Conservation (phyloP, 169 alveolate species). For the Plasmodium vinckei region DNA sequence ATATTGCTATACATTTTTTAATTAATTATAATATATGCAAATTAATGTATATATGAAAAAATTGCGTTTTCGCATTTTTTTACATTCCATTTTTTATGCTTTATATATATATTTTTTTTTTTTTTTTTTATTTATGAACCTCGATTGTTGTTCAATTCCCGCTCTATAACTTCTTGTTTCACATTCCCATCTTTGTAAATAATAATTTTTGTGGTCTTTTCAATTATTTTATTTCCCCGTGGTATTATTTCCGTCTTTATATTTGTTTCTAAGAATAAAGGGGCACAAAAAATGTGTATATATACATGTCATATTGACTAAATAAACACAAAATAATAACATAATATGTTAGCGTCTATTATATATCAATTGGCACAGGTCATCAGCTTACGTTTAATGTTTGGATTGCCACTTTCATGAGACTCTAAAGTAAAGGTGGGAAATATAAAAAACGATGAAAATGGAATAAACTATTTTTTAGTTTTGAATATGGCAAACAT, state of each 20-base stretch:
- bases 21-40: too few relatives aligned
- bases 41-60: too few relatives aligned
- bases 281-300: too few relatives aligned
- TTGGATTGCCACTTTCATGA: not conserved
- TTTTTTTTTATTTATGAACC: slow-evolving; percentile 53
- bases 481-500: too few relatives aligned
- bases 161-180: slow-evolving; percentile 57
- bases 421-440: not conserved
- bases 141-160: slow-evolving; percentile 57
- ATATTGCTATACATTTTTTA: too few relatives aligned
- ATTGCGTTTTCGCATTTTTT: not conserved
- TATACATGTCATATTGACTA: not conserved
- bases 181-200: slow-evolving; percentile 60
- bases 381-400: slow-evolving; percentile 18
- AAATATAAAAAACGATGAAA: not conserved
- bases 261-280: slow-evolving; percentile 47
- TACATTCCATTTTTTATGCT: slow-evolving; percentile 8
- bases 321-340: not conserved
- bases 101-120: not conserved
- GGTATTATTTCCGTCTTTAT: slow-evolving; percentile 72
- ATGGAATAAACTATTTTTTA: not conserved
- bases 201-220: slow-evolving; percentile 68
- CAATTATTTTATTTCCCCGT: slow-evolving; percentile 60
- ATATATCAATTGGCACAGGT: too few relatives aligned
- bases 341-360: too few relatives aligned